Evolutionary conservation across 208 protist species (phyloP).

Genomic region (Trichomonas tenax): DNA sequence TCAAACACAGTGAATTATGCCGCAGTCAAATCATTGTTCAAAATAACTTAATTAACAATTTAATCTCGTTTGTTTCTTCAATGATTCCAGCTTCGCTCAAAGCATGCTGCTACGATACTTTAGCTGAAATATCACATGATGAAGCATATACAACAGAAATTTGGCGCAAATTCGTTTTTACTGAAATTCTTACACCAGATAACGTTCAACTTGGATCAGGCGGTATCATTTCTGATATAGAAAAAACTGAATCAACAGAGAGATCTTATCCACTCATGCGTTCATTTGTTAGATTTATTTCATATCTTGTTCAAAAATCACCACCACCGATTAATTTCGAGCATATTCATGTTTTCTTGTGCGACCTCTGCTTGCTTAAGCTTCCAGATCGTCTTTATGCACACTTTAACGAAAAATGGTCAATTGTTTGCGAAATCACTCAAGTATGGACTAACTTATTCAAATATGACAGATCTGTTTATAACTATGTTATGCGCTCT

Average conservation of each 20-base stretch:
- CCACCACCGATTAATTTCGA: background rate
- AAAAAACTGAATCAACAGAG: background rate
- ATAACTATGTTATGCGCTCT: background rate
- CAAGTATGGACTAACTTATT: background rate
- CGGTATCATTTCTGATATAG: background rate
- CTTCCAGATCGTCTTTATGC: background rate
- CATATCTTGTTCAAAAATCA: background rate
- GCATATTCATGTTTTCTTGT: background rate
- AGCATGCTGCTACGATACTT: background rate
- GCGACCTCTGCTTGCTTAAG: background rate
- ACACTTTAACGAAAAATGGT: conserved; percentile 18
- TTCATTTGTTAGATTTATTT: background rate
- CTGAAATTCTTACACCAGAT: background rate
- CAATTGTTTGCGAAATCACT: background rate
- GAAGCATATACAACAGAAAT: background rate
- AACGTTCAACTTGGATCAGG: background rate
- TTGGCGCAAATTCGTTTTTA: background rate
- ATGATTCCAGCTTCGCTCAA: background rate
- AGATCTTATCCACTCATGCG: background rate
- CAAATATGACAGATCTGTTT: background rate
- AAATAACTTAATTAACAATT: background rate
- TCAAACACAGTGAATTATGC: background rate
- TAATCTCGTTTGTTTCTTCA: background rate
- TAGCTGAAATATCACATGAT: background rate
- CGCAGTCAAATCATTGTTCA: background rate